Percentiles rank a stretch among this genome's conserved stretches.
Evolutionary conservation across 805 yeast genomes (phyloP).

Genomic region (Metschnikowia gruessii): DNA sequence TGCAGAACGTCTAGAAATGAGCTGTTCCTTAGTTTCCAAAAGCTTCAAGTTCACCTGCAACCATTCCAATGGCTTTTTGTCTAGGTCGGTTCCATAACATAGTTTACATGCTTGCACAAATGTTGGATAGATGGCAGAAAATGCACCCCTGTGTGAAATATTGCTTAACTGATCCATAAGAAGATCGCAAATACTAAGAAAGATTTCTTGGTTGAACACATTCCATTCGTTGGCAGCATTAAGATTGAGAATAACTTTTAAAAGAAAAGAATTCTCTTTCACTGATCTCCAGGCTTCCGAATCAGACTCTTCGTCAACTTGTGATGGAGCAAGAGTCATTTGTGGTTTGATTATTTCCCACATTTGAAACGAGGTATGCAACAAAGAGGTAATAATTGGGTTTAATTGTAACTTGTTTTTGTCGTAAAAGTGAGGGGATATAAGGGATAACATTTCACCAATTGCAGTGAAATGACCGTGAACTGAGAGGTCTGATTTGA

Average conservation of each 20-base stretch:
- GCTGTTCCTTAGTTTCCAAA: conserved; percentile 57
- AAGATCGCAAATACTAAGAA: conserved; percentile 48
- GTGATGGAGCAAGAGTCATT: conserved; percentile 51
- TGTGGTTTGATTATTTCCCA: conserved; percentile 50
- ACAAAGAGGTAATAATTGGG: conserved; percentile 15
- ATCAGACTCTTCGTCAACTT: conserved; percentile 33
- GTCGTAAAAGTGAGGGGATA: conserved; percentile 1
- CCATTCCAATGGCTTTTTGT: conserved; percentile 54
- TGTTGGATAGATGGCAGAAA: conserved; percentile 82
- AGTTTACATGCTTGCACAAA: conserved; percentile 62
- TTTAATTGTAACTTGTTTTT: not conserved
- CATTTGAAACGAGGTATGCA: conserved; percentile 21
- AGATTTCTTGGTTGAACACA: conserved; percentile 22
- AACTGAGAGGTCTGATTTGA: conserved; percentile 38
- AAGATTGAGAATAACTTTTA: conserved; percentile 43
- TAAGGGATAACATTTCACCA: conserved; percentile 2
- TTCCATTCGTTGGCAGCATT: conserved; percentile 5
- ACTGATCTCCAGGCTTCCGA: conserved; percentile 10
- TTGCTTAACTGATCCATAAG: conserved; percentile 65
- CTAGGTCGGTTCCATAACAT: conserved; percentile 40
- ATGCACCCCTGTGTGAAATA: conserved; percentile 88
- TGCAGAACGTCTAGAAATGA: conserved; percentile 86
- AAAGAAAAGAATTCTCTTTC: conserved; percentile 61
- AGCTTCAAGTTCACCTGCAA: conserved; percentile 50
- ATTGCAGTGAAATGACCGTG: conserved; percentile 68